phyloP scores from a whole-genome alignment of 192 early-diverging fungal genomes.

The Pilobolus umbonatus region DNA sequence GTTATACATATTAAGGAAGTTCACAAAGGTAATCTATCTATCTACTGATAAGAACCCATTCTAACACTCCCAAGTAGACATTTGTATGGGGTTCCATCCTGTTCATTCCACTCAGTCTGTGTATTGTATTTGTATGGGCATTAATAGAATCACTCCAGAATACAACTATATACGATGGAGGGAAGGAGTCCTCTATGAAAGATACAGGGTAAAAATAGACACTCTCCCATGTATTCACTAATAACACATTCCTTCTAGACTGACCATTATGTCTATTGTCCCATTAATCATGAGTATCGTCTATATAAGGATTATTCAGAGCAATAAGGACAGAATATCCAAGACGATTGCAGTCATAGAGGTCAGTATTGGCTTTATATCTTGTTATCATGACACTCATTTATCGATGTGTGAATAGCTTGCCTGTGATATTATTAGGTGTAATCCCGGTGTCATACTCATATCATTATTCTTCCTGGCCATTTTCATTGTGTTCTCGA shows the following conservation, averaged over 20 bases:
- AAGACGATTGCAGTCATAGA: slow-evolving; percentile 52
- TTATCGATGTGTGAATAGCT: slow-evolving; percentile 38
- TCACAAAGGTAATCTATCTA: slow-evolving; percentile 29
- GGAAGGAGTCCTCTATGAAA: slow-evolving; percentile 32
- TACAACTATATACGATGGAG: slow-evolving; percentile 23
- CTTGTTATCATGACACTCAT: not conserved
- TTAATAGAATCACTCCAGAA: slow-evolving; percentile 42
- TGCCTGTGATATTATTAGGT: slow-evolving; percentile 65
- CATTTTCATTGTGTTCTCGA: slow-evolving; percentile 56
- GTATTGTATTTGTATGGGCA: slow-evolving; percentile 49
- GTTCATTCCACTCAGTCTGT: slow-evolving; percentile 36
- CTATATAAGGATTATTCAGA: slow-evolving; percentile 36
- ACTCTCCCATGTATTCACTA: not conserved
- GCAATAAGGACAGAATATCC: slow-evolving; percentile 37
- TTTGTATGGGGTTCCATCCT: slow-evolving; percentile 49
- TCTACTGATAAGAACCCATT: not conserved
- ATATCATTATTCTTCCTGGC: slow-evolving; percentile 54
- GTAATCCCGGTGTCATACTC: slow-evolving; percentile 64
- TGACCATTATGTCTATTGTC: slow-evolving; percentile 46
- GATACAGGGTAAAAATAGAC: slow-evolving; percentile 33
- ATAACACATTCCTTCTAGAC: slow-evolving; percentile 12
- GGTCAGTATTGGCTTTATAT: slow-evolving; percentile 21
- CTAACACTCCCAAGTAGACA: slow-evolving; percentile 5
- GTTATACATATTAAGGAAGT: slow-evolving; percentile 34
- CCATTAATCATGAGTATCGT: slow-evolving; percentile 40